Conservation (phyloP, 2,329 filamentous ascomycete genomes). For the Fusarium devonianum region DNA sequence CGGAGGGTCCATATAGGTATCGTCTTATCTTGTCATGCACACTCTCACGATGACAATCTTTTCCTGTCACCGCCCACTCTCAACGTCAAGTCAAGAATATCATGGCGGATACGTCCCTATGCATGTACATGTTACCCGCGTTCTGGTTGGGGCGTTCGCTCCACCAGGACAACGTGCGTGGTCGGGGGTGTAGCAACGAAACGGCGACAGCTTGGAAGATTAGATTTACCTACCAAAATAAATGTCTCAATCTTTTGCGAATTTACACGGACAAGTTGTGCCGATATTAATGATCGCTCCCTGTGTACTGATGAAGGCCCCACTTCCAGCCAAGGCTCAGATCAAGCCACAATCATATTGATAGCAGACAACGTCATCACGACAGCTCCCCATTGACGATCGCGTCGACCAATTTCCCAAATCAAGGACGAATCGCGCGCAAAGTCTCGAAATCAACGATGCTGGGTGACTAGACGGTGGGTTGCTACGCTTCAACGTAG, state of each 20-base stretch:
- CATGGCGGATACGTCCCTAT: neutral
- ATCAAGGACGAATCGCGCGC: conserved; percentile 28
- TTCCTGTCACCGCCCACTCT: conserved; percentile 3
- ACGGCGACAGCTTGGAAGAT: too few species aligned
- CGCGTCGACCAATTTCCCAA: conserved; percentile 24
- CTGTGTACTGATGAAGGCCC: neutral
- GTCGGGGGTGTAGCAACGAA: too few species aligned
- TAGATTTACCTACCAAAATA: too few species aligned
- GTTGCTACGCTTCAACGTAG: too few species aligned
- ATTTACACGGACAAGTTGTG: neutral
- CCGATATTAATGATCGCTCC: neutral
- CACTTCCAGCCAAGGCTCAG: conserved; percentile 25
- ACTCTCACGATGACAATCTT: conserved; percentile 7
- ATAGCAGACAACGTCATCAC: conserved; percentile 29
- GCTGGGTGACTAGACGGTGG: too few species aligned
- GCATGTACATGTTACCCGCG: too few species aligned
- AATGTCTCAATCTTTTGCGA: neutral
- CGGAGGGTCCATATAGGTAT: too few species aligned
- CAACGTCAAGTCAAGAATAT: conserved; percentile 1
- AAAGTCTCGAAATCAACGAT: conserved; percentile 19
- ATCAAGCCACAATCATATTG: conserved; percentile 19
- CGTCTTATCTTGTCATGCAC: conserved; percentile 4
- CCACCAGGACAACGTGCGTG: too few species aligned
- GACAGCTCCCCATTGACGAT: conserved; percentile 24
- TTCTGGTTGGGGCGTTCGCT: too few species aligned